Evolutionary conservation across 2,329 filamentous ascomycete species (phyloP).

Genomic region (Atkinsonella texensis): DNA sequence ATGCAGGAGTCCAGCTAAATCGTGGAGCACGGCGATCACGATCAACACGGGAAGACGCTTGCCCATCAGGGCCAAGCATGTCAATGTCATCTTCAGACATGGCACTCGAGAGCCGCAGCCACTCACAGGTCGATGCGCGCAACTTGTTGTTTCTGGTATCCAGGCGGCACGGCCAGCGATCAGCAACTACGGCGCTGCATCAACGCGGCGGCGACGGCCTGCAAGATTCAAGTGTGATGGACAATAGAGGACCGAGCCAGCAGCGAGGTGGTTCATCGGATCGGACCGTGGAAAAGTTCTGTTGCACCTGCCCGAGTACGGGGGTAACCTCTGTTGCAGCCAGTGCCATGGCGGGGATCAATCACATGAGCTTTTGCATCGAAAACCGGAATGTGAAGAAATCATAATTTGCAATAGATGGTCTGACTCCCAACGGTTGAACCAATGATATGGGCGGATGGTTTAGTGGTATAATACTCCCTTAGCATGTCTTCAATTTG

Average conservation of each 20-base stretch:
- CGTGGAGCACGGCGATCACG: conserved; percentile 34
- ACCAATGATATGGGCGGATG: conserved; percentile 4
- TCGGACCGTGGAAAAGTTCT: not conserved
- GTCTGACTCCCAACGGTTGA: accelerated
- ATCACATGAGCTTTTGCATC: conserved; percentile 2
- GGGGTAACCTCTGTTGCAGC: not conserved
- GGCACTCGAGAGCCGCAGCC: conserved; percentile 3
- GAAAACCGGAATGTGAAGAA: not conserved
- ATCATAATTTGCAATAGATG: accelerated
- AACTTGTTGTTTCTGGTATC: not conserved
- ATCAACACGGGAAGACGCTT: conserved; percentile 21
- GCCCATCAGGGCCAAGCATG: conserved; percentile 23
- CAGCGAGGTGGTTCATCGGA: not conserved
- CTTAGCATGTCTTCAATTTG: not conserved
- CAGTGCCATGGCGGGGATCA: not conserved
- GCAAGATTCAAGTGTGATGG: conserved; percentile 1
- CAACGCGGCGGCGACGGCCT: conserved; percentile 4
- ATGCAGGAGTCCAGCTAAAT: conserved; percentile 48
- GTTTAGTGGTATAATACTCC: conserved; percentile 9
- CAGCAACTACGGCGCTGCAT: conserved; percentile 5
- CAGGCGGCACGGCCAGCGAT: conserved; percentile 3
- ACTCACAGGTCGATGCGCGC: not conserved
- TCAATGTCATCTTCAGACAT: conserved; percentile 30
- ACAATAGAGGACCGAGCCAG: not conserved
- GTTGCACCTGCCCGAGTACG: conserved; percentile 1